Percentiles rank a stretch among this genome's conserved stretches.
These are phyloP conservation scores for Vanrija humicola DNA, from an alignment of 1,284 basidiomycete species.

Conservation along the genomic window DNA sequence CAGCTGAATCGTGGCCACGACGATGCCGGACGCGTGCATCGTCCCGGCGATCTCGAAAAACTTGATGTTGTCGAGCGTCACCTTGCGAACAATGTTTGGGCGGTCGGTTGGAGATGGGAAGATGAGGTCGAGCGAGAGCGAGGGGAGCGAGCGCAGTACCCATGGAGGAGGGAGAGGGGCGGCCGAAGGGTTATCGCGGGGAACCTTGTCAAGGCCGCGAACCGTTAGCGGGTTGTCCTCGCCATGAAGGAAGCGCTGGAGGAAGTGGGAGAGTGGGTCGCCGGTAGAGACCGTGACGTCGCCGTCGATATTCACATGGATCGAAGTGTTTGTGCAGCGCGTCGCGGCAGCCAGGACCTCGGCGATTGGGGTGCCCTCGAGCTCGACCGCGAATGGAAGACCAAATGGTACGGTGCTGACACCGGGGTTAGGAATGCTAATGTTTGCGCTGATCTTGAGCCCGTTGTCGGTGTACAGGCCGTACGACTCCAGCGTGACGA, in stretches of 20 bases:
- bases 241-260: slow-evolving; percentile 41
- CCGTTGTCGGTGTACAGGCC: slow-evolving; percentile 23
- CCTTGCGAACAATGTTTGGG: slow-evolving; percentile 41
- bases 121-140: slow-evolving; percentile 29
- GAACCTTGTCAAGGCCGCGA: slow-evolving; percentile 25
- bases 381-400: slow-evolving; percentile 40
- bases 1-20: slow-evolving; percentile 41
- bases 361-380: slow-evolving; percentile 32
- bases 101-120: slow-evolving; percentile 44
- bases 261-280: slow-evolving; percentile 30
- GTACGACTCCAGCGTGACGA: slow-evolving; percentile 40
- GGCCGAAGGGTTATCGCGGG: slow-evolving; percentile 1
- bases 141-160: slow-evolving; percentile 31
- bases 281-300: slow-evolving; percentile 23
- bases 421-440: slow-evolving; percentile 32
- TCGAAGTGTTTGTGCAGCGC: slow-evolving; percentile 12
- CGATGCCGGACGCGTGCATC: slow-evolving; percentile 40
- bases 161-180: slow-evolving; percentile 28
- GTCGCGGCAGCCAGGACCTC: slow-evolving; percentile 26
- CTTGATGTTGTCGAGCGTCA: slow-evolving; percentile 47
- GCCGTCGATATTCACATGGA: slow-evolving; percentile 33
- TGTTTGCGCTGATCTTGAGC: slow-evolving; percentile 32
- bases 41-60: slow-evolving; percentile 35
- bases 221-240: slow-evolving; percentile 37
- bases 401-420: slow-evolving; percentile 32